Evolutionary conservation across 208 protist genomes (phyloP), one percentile per base, ranked within the genome.

Genomic region (Porcisia hertigi): DNA sequence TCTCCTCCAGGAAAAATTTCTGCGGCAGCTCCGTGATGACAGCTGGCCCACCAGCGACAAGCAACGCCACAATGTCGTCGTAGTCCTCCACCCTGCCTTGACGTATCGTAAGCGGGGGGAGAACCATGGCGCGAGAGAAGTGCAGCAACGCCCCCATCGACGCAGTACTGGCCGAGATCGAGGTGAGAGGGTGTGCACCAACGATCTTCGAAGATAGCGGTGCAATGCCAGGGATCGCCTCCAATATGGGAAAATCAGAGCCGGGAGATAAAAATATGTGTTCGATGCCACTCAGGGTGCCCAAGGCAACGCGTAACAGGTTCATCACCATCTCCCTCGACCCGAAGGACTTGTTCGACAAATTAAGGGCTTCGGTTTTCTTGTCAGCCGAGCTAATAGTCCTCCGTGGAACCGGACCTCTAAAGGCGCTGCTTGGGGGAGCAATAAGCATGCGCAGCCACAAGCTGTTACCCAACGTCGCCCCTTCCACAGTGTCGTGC

Each of bases 1-100:
- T 73, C 82, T 98, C 94, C 25, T 97, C 94, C 34, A 98, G 72
- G 73, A 88, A 98, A 73, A 97, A 96, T 49, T 94, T 82, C 1
- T 75, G 57, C 14, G 90, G 91, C 30, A 96, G 65, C 36, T 83
- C 76, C 34, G 93, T 97, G 64, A 96, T 86, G 52, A 97, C 85
- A 25, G 92, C 94, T 0, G 69, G 72, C 6, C 74, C 73, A 30
- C 86, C 92, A 11, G 67, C 66, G 18, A 96, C 73, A 43, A 98
- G 84, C 69, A 95, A 80, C 30, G 86, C 86, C 59, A 97, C 92
- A 69, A 93, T 94, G 66, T 95, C 90, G 70, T 98, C 94, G 80
- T 97, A 97, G 77, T 98, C 94, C 81, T 98, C 92, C 36, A 97
- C 79, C 18, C 91, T 82, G 25, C 94, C 94, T 18, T 82, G 77